Evolutionary conservation across 2,329 filamentous ascomycete genomes (phyloP).

Genomic region (Knoxdaviesia proteae): DNA sequence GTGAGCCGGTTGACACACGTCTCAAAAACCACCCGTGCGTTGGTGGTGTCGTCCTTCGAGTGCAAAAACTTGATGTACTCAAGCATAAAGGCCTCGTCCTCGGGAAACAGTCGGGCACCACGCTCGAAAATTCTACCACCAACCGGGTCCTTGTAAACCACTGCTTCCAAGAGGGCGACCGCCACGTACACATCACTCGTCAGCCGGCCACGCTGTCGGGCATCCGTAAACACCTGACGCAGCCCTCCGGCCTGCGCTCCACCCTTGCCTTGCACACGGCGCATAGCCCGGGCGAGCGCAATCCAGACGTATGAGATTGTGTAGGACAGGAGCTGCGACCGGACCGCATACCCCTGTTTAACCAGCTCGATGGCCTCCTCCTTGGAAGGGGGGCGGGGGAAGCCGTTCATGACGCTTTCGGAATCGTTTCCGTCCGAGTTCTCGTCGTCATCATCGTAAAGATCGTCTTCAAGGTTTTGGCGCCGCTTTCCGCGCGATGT

Average conservation of each 20-base stretch:
- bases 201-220: conserved; percentile 66
- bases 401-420: not conserved
- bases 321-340: conserved; percentile 57
- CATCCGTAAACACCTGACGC: conserved; percentile 74
- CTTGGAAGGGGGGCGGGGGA: conserved; percentile 14
- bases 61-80: conserved; percentile 94
- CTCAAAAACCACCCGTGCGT: conserved; percentile 90
- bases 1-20: conserved; percentile 72
- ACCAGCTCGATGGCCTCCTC: conserved; percentile 43
- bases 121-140: conserved; percentile 93
- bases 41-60: conserved; percentile 78
- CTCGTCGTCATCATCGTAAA: conserved; percentile 27
- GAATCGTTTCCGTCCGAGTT: not conserved
- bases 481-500: conserved; percentile 12
- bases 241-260: conserved; percentile 49
- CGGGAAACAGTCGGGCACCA: conserved; percentile 78
- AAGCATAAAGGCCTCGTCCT: conserved; percentile 80
- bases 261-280: conserved; percentile 76
- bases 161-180: conserved; percentile 78
- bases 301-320: conserved; percentile 92
- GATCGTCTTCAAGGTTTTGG: conserved; percentile 7
- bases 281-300: conserved; percentile 79
- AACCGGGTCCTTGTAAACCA: conserved; percentile 85
- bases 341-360: conserved; percentile 46
- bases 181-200: conserved; percentile 92